Evolutionary conservation across 768 basidiomycete genomes (phyloP), one percentile per base, ranked within the genome.

Genomic region (Suillus hirtellus): DNA sequence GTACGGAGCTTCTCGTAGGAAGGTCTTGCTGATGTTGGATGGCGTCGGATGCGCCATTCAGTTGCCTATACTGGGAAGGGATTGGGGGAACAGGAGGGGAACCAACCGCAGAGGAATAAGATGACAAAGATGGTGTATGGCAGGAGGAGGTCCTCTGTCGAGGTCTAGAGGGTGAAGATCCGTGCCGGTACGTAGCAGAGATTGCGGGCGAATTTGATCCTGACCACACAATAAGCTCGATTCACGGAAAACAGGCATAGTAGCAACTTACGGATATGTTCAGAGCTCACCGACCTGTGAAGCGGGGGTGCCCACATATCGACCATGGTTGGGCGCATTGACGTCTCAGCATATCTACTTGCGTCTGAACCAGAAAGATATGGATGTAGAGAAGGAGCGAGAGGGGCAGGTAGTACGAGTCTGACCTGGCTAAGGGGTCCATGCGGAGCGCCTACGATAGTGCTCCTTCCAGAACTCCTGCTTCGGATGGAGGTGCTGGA

Each of bases 391-490:
- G 72, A 71, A 12, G 82, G 78, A 1, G 83, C 84, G 19, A 93
- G 81, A 2, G 89, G 90, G 1, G 83, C 73, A 0, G 91, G 91
- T 4, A 91, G 77, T 17, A 93, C 75, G 60, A 92, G 86, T 67
- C 90, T 84, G 60, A 92, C 75, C 61, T 81, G 81, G 70, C 80
- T 88, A 63, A 84, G 81, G 0, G 82, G 84, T 6, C 80, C 78
- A 70, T 92, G 89, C 24, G 90, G 89, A 1, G 81, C 73, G 40
- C 88, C 88, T 19, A 84, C 80, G 31, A 86, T 69, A 31, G 77
- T 79, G 64, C 75, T 76, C 43, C 76, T 76, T 43, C 42, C 54
- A 61, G 75, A 76, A 27, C 24, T 40, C 55, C 21, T 69, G 64
- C 76, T 76, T 31, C 68, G 69, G 10, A 69, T 68, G 64, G 68